Percentiles rank a stretch among this genome's conserved stretches.
Evolutionary conservation across 306 rosid genomes (phyloP).

Genomic region (Betula pendula): DNA sequence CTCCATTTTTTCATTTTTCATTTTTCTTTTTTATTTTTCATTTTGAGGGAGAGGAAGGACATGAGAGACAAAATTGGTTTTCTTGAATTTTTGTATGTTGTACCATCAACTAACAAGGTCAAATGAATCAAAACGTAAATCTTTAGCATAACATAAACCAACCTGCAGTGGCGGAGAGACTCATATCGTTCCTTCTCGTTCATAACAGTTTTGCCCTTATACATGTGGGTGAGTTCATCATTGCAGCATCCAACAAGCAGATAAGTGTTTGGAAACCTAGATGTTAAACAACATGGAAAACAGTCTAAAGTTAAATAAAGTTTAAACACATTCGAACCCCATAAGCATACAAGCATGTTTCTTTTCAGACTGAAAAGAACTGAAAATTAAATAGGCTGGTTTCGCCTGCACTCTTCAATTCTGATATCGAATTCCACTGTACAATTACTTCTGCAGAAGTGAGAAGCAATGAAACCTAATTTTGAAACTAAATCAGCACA

Average conservation of each 20-base stretch:
- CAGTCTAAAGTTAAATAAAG: neutral
- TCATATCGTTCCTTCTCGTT: constrained; percentile 91
- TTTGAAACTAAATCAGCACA: neutral
- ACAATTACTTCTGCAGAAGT: neutral
- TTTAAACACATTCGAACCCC: neutral
- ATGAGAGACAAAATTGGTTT: neutral
- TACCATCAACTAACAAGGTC: neutral
- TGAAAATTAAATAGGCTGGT: neutral
- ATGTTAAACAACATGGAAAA: neutral
- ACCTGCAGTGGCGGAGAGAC: constrained; percentile 98
- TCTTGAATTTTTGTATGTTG: neutral
- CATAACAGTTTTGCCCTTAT: constrained; percentile 95
- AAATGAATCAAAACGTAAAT: neutral
- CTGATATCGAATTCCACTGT: neutral
- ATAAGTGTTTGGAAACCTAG: constrained; percentile 80
- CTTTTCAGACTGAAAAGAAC: neutral
- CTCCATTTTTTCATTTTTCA: neutral
- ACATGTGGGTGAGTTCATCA: constrained; percentile 83
- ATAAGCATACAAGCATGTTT: neutral
- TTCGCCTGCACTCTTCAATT: neutral
- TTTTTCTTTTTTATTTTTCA: no score
- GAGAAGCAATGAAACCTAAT: neutral
- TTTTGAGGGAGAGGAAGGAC: neutral
- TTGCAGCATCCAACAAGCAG: constrained; percentile 90
- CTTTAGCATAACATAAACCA: neutral